Percentiles rank a stretch among this genome's conserved stretches.
phyloP scores from a whole-genome alignment of 208 protist genomes.

The Porcisia deanei region DNA sequence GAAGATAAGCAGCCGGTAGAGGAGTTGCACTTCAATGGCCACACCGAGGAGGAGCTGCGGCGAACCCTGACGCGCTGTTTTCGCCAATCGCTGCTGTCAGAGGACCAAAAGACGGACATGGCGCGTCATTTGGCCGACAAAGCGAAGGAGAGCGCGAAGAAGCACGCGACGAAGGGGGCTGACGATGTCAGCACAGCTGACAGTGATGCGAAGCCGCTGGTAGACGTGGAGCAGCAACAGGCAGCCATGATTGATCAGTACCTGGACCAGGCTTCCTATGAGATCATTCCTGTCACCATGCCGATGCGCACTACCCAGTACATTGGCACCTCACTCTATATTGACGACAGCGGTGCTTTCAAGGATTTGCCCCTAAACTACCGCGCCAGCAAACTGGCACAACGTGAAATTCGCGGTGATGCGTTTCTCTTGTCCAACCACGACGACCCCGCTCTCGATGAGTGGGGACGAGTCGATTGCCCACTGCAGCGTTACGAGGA shows the following conservation, averaged over 20 bases:
- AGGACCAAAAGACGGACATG: slow-evolving; percentile 73
- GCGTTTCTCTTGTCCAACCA: slow-evolving; percentile 87
- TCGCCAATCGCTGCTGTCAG: slow-evolving; percentile 61
- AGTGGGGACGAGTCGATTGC: slow-evolving; percentile 83
- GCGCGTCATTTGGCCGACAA: slow-evolving; percentile 54
- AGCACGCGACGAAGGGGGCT: slow-evolving; percentile 13
- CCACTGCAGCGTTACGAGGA: slow-evolving; percentile 41
- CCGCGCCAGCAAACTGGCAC: slow-evolving; percentile 81
- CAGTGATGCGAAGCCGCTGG: slow-evolving; percentile 8
- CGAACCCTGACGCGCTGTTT: slow-evolving; percentile 67
- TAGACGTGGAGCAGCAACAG: slow-evolving; percentile 38
- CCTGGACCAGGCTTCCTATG: slow-evolving; percentile 75
- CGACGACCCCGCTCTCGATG: slow-evolving; percentile 86
- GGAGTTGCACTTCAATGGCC: slow-evolving; percentile 53
- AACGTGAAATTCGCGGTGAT: slow-evolving; percentile 89
- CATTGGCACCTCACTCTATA: slow-evolving; percentile 87
- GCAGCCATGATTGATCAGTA: slow-evolving; percentile 69
- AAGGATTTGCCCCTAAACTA: slow-evolving; percentile 84
- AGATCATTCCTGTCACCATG: slow-evolving; percentile 89
- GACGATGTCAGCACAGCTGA: slow-evolving; percentile 1
- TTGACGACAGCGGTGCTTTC: slow-evolving; percentile 88
- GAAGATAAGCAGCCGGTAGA: slow-evolving; percentile 42
- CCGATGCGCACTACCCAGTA: slow-evolving; percentile 70
- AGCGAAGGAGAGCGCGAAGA: slow-evolving; percentile 34
- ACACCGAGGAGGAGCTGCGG: slow-evolving; percentile 72